phyloP scores from a whole-genome alignment of 441 rosid genomes.

The Populus trichocarpa region DNA sequence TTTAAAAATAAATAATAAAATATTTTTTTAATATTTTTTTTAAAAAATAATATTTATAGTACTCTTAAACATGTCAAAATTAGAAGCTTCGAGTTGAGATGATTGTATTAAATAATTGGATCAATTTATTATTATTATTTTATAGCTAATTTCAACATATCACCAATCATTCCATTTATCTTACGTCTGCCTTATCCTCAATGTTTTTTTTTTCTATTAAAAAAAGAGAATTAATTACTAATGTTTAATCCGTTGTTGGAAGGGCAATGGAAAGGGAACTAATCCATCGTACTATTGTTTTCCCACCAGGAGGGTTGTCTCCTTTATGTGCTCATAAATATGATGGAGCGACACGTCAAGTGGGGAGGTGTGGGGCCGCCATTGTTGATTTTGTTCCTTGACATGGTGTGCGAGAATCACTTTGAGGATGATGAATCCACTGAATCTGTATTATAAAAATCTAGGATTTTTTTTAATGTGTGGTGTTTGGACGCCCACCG shows the following conservation, averaged over 20 bases:
- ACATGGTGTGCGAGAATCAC: neutral
- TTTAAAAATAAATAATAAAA: too few relatives aligned
- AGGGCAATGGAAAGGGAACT: neutral
- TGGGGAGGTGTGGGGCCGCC: too few relatives aligned
- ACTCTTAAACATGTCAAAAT: too few relatives aligned
- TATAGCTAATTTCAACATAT: neutral
- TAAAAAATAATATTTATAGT: too few relatives aligned
- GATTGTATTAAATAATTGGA: too few relatives aligned
- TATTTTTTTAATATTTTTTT: too few relatives aligned
- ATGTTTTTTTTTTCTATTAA: neutral
- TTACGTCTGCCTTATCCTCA: neutral
- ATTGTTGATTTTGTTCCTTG: too few relatives aligned
- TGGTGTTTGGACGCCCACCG: neutral
- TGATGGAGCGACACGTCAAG: too few relatives aligned
- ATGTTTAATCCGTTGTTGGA: neutral
- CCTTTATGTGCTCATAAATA: neutral
- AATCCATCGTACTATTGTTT: neutral
- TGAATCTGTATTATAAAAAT: neutral
- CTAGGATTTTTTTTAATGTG: neutral
- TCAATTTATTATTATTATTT: too few relatives aligned
- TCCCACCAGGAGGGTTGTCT: neutral
- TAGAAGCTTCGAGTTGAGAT: too few relatives aligned
- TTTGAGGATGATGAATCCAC: conserved; percentile 16
- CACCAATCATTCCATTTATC: neutral
- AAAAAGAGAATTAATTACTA: too few relatives aligned